Conservation (phyloP, 768 basidiomycete genomes). For the Podaxis sp. region DNA sequence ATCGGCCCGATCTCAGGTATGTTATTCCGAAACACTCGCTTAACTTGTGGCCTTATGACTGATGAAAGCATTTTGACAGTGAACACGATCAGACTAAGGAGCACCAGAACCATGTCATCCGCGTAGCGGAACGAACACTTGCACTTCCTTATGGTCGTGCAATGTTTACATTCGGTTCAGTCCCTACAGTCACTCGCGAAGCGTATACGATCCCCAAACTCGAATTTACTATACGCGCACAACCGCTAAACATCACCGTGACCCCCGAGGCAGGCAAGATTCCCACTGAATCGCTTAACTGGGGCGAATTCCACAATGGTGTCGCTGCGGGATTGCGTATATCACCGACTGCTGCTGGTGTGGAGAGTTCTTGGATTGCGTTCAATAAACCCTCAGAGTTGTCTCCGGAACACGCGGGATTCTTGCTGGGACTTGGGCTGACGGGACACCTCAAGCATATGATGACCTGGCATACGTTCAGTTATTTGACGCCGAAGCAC, state of each 20-base stretch:
- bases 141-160: conserved; percentile 88
- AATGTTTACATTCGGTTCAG: conserved; percentile 87
- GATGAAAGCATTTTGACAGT: conserved; percentile 37
- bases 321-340: conserved; percentile 90
- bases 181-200: conserved; percentile 73
- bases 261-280: conserved; percentile 74
- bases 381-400: conserved; percentile 93
- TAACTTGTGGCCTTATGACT: background rate
- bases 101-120: conserved; percentile 77
- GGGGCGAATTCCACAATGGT: conserved; percentile 99
- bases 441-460: conserved; percentile 89
- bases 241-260: conserved; percentile 67
- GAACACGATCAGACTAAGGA: conserved; percentile 88
- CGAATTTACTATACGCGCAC: conserved; percentile 72
- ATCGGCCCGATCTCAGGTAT: conserved; percentile 67
- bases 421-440: conserved; percentile 88
- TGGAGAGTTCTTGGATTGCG: conserved; percentile 94
- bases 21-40: background rate
- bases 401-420: conserved; percentile 94
- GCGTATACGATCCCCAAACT: conserved; percentile 79
- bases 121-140: conserved; percentile 86
- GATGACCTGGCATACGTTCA: conserved; percentile 94
- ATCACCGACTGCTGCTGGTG: conserved; percentile 65
- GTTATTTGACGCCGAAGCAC: conserved; percentile 93
- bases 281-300: conserved; percentile 66